phyloP scores from a whole-genome alignment of 225 moss, liverwort and hornwort genomes.

The Asterella californica region DNA sequence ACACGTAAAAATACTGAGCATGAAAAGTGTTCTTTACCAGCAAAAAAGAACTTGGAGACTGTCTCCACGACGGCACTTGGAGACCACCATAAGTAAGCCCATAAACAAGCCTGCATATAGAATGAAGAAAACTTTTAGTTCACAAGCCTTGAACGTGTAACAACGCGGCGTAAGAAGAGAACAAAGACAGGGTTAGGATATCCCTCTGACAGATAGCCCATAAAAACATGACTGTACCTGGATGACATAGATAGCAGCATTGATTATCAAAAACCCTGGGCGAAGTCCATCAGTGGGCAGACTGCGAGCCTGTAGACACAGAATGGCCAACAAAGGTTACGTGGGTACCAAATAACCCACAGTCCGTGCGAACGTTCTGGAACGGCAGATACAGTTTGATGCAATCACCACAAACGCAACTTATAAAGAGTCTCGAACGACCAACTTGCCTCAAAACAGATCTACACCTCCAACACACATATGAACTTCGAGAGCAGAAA shows the following conservation, averaged over 20 bases:
- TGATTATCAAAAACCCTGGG: constrained; percentile 81
- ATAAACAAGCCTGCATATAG: constrained; percentile 62
- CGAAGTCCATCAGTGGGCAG: constrained; percentile 83
- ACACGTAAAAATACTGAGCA: not conserved
- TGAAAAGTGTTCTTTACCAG: constrained; percentile 43
- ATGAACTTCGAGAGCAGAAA: not conserved
- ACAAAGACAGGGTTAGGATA: not conserved
- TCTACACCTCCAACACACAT: not conserved
- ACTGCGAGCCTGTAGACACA: constrained; percentile 70
- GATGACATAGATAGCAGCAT: constrained; percentile 61
- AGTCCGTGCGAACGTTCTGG: not conserved
- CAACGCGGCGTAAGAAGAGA: too few relatives aligned
- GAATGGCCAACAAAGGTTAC: not conserved
- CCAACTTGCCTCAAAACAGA: too few relatives aligned
- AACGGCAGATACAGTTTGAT: not conserved
- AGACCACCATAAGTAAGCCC: constrained; percentile 72
- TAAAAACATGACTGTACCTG: constrained; percentile 49
- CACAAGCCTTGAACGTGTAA: not conserved
- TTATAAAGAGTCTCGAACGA: not conserved
- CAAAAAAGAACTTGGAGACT: constrained; percentile 88
- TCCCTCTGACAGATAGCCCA: not conserved
- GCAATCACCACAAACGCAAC: not conserved
- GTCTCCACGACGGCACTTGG: constrained; percentile 57
- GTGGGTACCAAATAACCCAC: not conserved
- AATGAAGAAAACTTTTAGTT: not conserved